Evolutionary conservation across 2,329 filamentous ascomycete genomes (phyloP), one percentile per base, ranked within the genome.

Genomic region (Cytospora piceicola): DNA sequence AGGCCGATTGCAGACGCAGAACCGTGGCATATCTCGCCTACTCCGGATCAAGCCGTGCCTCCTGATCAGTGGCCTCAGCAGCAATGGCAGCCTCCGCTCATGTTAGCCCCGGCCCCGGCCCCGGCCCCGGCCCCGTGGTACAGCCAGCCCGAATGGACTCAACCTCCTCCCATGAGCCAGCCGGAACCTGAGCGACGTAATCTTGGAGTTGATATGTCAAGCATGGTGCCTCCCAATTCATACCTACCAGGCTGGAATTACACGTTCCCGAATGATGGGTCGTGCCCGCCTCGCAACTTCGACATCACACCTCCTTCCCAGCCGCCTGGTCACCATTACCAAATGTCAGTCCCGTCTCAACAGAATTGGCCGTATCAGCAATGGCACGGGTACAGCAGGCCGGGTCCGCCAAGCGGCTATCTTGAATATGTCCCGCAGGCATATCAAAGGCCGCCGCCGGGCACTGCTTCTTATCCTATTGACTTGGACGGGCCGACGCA

Each of bases 401-500:
- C 52, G 2, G 11, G 30, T 20, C 27, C 17, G 7, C 4, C 36
- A 12, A 46, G 24, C 12, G 32, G 7, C 1, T 49, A 55, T 42
- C 22, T 5, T n/a, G n/a, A n/a, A 24, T 20, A 51, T 14, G 14
- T 29, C 29, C n/a, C 60, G 14, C 60, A 42, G n/a, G 12, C 4
- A 5, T 56, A 46, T n/a, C 60, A 57, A 20, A 57, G 20, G 22
- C n/a, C 30, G 27, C n/a, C 17, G 30, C 12, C 29, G 8, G 61
- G 61, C 30, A 57, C 61, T 52, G 62, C 36, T 22, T 39, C 27
- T 4, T 24, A 29, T 14, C 62, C 62, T 14, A 60, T 60, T 14
- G 49, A 60, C 9, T 49, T 64, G 36, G 49, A 60, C n/a, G 39
- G 12, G 15, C 61, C 61, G 30, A 12, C 22, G 30, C 61, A 51